Evolutionary conservation across 768 basidiomycete species (phyloP), one percentile per base, ranked within the genome.

Genomic region (Pulveroboletus sp.): DNA sequence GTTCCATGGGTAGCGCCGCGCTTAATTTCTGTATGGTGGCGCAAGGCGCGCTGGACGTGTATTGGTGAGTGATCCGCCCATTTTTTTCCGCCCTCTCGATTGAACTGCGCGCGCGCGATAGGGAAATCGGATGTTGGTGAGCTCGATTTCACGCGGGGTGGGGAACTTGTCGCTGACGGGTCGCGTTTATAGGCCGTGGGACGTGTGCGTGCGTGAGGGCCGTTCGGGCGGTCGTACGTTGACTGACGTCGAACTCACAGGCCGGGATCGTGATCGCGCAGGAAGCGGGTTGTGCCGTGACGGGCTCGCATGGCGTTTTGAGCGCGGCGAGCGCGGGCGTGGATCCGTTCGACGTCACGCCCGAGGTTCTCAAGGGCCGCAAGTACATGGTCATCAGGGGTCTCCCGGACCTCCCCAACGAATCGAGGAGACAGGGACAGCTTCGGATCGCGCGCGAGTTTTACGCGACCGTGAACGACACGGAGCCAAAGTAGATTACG

Each of bases 251-350:
- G 2, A 14, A 19, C 12, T 30, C n/a, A 10, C 58, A 82, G 74
- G 93, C 95, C 3, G 95, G 93, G 0, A 83, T 89, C 12, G 84
- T 95, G 57, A 94, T 98, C 52, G 86, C 89, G 0, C 79, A 89
- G 53, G 95, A 95, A 65, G 89, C 94, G 0, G 95, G 95, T 6
- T 81, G 86, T 13, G 71, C 85, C 11, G 82, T 89, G 26, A 85
- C 86, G 16, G 92, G 90, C 29, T 83, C 83, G 42, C 76, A 85
- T 43, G 69, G 66, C 19, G 67, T 68, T 9, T 73, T 82, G 53
- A 64, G 70, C 3, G 55, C 69, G 11, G 70, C 76, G 0, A 65
- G 43, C 36, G 24, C 31, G 14, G 49, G 37, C 1, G 56, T 64
- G 3, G 66, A 68, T 17, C 81, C 83, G 55, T 82, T 83, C 39